Evolutionary conservation across 352 stramenopile species (phyloP).

Genomic region (Phytophthora palmivora): DNA sequence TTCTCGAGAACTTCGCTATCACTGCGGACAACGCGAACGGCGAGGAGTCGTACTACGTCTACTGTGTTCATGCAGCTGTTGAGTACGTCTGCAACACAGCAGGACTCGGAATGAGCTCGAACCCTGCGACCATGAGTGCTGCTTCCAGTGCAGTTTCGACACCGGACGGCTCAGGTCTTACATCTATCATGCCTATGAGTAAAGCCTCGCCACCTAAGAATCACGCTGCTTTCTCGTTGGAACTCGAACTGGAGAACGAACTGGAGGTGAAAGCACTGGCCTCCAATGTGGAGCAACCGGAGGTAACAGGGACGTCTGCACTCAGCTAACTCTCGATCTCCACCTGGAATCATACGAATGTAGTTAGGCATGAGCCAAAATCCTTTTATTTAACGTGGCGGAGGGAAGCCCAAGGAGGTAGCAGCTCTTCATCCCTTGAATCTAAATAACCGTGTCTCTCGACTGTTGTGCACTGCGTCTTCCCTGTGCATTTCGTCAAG

Average conservation of each 20-base stretch:
- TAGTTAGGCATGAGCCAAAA: slow-evolving; percentile 31
- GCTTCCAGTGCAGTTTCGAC: slow-evolving; percentile 33
- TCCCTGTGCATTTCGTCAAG: slow-evolving; percentile 1
- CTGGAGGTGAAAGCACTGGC: slow-evolving; percentile 21
- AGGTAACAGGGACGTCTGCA: slow-evolving; percentile 10
- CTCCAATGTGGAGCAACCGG: slow-evolving; percentile 6
- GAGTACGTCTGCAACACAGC: slow-evolving; percentile 87
- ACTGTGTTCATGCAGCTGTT: slow-evolving; percentile 85
- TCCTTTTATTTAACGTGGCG: slow-evolving; percentile 47
- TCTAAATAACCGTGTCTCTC: slow-evolving; percentile 41
- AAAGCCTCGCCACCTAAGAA: slow-evolving; percentile 19
- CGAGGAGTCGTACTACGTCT: slow-evolving; percentile 91
- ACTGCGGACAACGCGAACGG: slow-evolving; percentile 79
- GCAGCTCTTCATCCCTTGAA: slow-evolving; percentile 21
- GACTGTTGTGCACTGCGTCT: slow-evolving; percentile 9
- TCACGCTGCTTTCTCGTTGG: slow-evolving; percentile 21
- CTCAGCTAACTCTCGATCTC: neutral
- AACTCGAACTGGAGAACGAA: slow-evolving; percentile 21
- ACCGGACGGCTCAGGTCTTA: slow-evolving; percentile 20
- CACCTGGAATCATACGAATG: slow-evolving; percentile 14
- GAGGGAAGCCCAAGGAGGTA: slow-evolving; percentile 10
- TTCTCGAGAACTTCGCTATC: slow-evolving; percentile 88
- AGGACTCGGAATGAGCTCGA: slow-evolving; percentile 27
- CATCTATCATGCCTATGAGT: slow-evolving; percentile 31
- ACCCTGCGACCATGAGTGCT: slow-evolving; percentile 14